phyloP scores from a whole-genome alignment of 2,329 filamentous ascomycete species.

The Fusarium incarnatum region DNA sequence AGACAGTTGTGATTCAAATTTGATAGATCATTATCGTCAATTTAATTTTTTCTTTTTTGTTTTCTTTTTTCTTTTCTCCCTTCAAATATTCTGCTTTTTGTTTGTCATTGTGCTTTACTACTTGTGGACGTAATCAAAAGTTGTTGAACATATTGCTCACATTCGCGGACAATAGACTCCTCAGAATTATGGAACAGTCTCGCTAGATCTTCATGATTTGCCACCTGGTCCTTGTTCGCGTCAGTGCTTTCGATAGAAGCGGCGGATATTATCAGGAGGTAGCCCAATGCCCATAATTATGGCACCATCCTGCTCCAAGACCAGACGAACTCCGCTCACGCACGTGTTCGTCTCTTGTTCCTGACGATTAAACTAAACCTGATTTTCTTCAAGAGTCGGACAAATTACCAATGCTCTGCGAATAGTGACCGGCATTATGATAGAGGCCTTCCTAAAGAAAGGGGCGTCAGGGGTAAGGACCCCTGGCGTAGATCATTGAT shows the following conservation, averaged over 20 bases:
- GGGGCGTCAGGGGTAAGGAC: not conserved
- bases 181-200: not conserved
- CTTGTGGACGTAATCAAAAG: accelerated
- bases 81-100: not conserved
- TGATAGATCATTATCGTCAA: not conserved
- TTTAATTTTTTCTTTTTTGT: not conserved
- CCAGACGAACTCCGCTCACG: not conserved
- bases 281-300: not conserved
- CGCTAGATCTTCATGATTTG: not conserved
- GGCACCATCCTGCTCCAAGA: not conserved
- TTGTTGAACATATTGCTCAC: accelerated
- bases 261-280: not conserved
- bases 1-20: too few relatives aligned
- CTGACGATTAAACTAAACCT: not conserved
- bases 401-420: conserved; percentile 3
- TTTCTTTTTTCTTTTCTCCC: not conserved
- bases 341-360: not conserved
- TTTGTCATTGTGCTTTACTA: not conserved
- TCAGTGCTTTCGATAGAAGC: not conserved
- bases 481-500: conserved; percentile 12
- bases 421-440: not conserved
- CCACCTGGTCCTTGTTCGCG: not conserved
- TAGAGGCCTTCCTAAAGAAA: not conserved
- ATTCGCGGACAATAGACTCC: not conserved
- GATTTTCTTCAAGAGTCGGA: not conserved